Evolutionary conservation across 2,329 filamentous ascomycete genomes (phyloP), one percentile per base, ranked within the genome.

Genomic region (Penicillium italicum): DNA sequence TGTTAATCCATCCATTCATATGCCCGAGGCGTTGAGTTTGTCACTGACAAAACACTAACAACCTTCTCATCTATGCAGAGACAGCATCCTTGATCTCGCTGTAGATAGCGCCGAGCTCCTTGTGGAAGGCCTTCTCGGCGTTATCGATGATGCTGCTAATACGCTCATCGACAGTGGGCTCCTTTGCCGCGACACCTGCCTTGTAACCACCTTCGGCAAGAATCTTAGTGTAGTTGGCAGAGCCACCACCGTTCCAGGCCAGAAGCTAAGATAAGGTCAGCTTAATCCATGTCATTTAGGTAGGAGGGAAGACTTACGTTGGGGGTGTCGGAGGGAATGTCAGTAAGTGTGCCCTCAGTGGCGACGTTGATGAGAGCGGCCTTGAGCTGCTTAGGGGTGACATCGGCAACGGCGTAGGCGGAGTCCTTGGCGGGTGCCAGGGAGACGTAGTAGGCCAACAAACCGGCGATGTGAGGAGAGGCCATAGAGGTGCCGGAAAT

Each of bases 401-500:
- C 91, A 62, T 88, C 82, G 58, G 89, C 89, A 69, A 97, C 87
- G 61, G 92, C 88, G 74, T 91, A 99, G 72, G 90, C 91, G 40
- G 95, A 99, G 78, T 95, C 90, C 69, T 84, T 83, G 63, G 89
- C 80, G 46, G 94, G 94, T 80, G 97, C 92, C 55, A 99, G 91
- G 63, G 94, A 99, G 58, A 99, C 87, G 79, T 96, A 90, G 84
- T 99, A 99, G 79, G 94, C 94, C 69, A 97, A 82, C 62, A 99
- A 91, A 84, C 94, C 94, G 73, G 87, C 88, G 74, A 99, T 89
- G 78, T 99, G 94, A 67, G 94, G 94, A 61, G 94, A 97, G 61
- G 94, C 94, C 94, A 99, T 99, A 53, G 94, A 99, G 65, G 94
- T 99, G 76, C 94, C 94, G 40, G 93, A 97, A 81, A 99, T 99